phyloP scores from a whole-genome alignment of 129 eudicot genomes.

The Mikania micrantha region DNA sequence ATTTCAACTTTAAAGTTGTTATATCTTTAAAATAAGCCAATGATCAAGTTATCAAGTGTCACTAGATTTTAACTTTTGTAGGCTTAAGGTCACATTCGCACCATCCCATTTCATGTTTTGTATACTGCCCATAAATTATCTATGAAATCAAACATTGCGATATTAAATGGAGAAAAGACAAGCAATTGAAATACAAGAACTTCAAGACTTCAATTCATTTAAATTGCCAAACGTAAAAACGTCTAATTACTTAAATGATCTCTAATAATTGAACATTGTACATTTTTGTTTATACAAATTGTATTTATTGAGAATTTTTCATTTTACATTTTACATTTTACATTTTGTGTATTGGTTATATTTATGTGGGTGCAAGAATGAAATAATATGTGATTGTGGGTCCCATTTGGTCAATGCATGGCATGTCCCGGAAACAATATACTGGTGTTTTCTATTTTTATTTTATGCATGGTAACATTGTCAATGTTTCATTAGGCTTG shows the following conservation, averaged over 20 bases:
- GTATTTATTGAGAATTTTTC: neutral
- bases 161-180: no score
- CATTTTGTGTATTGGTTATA: neutral
- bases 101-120: no score
- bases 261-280: neutral
- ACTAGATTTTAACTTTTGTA: neutral
- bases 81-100: no score
- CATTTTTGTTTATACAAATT: neutral
- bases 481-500: slow-evolving; percentile 51
- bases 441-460: neutral
- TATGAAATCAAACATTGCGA: no score
- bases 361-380: neutral
- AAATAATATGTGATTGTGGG: no score
- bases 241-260: neutral
- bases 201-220: neutral
- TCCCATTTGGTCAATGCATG: no score
- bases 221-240: neutral
- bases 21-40: neutral
- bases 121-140: no score
- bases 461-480: slow-evolving; percentile 7
- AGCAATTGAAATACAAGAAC: neutral
- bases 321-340: neutral
- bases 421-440: neutral
- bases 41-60: neutral
- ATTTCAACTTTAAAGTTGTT: neutral